Evolutionary conservation across 2,329 filamentous ascomycete genomes (phyloP), one percentile per base, ranked within the genome.

Genomic region (Pseudopithomyces chartarum): DNA sequence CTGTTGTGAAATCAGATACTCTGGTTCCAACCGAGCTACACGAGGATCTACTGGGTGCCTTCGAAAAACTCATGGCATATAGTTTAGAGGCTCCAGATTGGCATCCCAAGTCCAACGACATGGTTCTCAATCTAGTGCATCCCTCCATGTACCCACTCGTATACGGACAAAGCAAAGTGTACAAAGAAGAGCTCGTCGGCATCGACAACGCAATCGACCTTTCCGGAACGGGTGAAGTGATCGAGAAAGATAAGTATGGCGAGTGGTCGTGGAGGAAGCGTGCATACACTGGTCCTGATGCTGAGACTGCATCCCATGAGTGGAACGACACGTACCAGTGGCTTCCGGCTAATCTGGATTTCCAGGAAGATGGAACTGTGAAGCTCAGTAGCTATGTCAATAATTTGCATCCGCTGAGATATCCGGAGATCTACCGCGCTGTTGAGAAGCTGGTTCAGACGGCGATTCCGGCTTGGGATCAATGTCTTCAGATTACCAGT

Each of bases 111-210:
- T 85, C 82, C 0, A 75, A 85, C 32, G 71, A 74, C 0, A 81
- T 80, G 52, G 83, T 58, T 36, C 63, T 38, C 8, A 48, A 90
- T 64, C 72, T 90, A 1, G 80, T 90, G 2, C 82, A 90, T 61
- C 86, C 87, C 1, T 89, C 85, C 0, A 75, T 90, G 3, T 90
- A 81, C 61, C 86, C 87, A 0, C 71, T 90, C 0, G 66, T 85
- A 1, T 86, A 85, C 61, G 84, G 82, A 0, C 54, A 56, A 33
- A 56, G 54, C 22, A 47, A 56, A 19, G 64, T 66, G 33, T 44
- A 69, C 3, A 38, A 40, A 12, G 29, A 60, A 22, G 56, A 53
- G 7, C 51, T 39, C 12, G 57, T 66, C 2, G 56, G 51, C 15
- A 26, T 68, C 10, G 45, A 56, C n/a, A 57, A 61, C 23, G 56